phyloP scores from a whole-genome alignment of 2,329 filamentous ascomycete genomes.

The Scorias spongiosa region DNA sequence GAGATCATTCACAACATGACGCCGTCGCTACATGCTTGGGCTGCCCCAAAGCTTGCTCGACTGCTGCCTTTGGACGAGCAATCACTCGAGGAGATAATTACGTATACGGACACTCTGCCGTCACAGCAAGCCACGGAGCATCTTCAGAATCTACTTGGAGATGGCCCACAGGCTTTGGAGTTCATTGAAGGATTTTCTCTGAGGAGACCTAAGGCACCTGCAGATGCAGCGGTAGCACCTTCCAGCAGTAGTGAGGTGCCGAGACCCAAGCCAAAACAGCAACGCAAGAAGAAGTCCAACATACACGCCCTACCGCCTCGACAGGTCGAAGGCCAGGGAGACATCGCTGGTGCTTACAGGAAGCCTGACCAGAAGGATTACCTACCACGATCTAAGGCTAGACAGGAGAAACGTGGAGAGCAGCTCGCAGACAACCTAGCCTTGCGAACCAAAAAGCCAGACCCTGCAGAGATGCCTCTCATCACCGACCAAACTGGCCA shows the following conservation, averaged over 20 bases:
- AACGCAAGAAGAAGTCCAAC: conserved; percentile 27
- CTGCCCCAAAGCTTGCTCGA: conserved; percentile 55
- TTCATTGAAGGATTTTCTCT: conserved; percentile 65
- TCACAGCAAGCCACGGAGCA: conserved; percentile 68
- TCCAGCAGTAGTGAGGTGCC: conserved; percentile 13
- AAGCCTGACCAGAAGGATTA: conserved; percentile 67
- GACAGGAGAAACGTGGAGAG: conserved; percentile 18
- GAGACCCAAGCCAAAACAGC: conserved; percentile 23
- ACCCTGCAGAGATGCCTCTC: conserved; percentile 28
- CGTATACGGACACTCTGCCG: conserved; percentile 64
- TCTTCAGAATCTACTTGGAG: conserved; percentile 75
- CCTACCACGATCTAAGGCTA: conserved; percentile 37
- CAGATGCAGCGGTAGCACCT: conserved; percentile 10
- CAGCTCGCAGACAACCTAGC: conserved; percentile 30
- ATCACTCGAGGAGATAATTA: conserved; percentile 68
- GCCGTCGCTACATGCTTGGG: conserved; percentile 31
- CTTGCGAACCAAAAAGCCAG: conserved; percentile 35
- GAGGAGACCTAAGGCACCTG: conserved; percentile 30
- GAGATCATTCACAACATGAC: conserved; percentile 7
- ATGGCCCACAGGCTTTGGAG: conserved; percentile 59
- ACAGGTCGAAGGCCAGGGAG: conserved; percentile 43
- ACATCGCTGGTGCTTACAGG: conserved; percentile 44
- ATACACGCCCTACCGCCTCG: conserved; percentile 24
- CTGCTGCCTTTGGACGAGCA: conserved; percentile 75
- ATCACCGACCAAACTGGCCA: conserved; percentile 31